Base-by-base conservation (phyloP, 164 flowering plant genomes). In the Stephania yunnanensis region DNA sequence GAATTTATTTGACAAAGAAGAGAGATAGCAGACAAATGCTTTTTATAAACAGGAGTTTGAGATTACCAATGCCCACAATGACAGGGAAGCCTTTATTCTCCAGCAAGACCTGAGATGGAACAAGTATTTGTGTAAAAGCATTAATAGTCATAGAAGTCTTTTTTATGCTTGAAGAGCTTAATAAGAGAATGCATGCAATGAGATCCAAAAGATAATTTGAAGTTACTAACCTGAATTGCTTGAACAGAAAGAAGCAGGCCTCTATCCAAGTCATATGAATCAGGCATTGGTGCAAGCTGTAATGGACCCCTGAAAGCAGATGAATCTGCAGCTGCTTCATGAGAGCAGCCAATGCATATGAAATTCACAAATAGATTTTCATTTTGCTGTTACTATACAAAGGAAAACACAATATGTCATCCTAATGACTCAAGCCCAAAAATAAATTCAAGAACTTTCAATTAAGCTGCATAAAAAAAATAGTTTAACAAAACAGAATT, bases 211-310 rank as follows among this genome's bases (percentile, higher is more conserved):
- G 52, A 25, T 74, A 63, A 50, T n/a, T 48, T 71, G 63, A 55
- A 42, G 68, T 63, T 44, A 31, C 31, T 71, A 78, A 96, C 99
- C 94, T 94, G 99, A 78, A 94, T 96, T 71, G 92, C 98, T 84
- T 94, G 98, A 79, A 96, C 97, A 82, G 98, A 84, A 79, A 96
- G 95, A 86, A 92, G 97, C 85, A 96, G 83, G 64, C 99, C 98
- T 79, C 95, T 87, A 74, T 94, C 99, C 80, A 96, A 79, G 79
- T 96, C 97, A 85, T 84, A 94, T 63, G 98, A 92, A 82, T 94
- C 98, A 80, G 97, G 95, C 91, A 92, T 89, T 69, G 99, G 97
- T 76, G 87, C 97, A 85, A 92, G 95, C 85, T 85, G 94, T 82
- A 88, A 79, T 72, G 80, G 69, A 80, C 87, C 86, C 92, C 95